phyloP scores from a whole-genome alignment of 1,284 basidiomycete species.

The Ustilago sp. region DNA sequence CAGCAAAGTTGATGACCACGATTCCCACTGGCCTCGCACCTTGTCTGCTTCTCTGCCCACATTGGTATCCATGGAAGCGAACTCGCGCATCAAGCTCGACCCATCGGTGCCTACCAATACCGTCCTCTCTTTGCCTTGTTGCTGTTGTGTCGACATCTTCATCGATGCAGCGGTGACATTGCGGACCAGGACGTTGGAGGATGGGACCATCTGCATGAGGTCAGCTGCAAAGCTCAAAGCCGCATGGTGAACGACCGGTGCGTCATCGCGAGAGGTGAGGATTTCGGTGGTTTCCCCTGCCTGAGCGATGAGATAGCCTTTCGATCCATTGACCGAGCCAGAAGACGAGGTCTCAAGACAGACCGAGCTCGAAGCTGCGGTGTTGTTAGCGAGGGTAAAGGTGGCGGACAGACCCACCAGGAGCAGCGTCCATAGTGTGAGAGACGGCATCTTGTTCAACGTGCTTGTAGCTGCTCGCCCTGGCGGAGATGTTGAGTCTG shows the following conservation, averaged over 20 bases:
- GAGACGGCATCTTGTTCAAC: constrained; percentile 4
- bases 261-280: constrained; percentile 42
- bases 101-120: constrained; percentile 18
- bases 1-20: constrained; percentile 16
- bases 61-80: constrained; percentile 9
- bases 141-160: constrained; percentile 11
- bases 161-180: constrained; percentile 30
- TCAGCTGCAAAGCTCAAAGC: constrained; percentile 26
- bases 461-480: not conserved
- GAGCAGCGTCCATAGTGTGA: constrained; percentile 12
- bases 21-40: constrained; percentile 25
- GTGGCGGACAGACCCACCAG: constrained; percentile 15
- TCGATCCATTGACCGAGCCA: not conserved
- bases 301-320: constrained; percentile 26
- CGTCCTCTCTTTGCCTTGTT: constrained; percentile 9
- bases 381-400: not conserved
- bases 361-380: not conserved
- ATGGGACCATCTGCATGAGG: constrained; percentile 26
- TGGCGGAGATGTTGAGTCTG: not conserved
- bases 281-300: constrained; percentile 35
- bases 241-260: constrained; percentile 29
- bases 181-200: constrained; percentile 26
- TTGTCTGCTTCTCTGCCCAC: constrained; percentile 6
- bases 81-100: constrained; percentile 19
- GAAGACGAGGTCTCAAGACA: constrained; percentile 23